A percentile compares a stretch with the other conserved stretches of the same genome.
Conservation (phyloP, 2,329 filamentous ascomycete genomes). For the Acarospora socialis region DNA sequence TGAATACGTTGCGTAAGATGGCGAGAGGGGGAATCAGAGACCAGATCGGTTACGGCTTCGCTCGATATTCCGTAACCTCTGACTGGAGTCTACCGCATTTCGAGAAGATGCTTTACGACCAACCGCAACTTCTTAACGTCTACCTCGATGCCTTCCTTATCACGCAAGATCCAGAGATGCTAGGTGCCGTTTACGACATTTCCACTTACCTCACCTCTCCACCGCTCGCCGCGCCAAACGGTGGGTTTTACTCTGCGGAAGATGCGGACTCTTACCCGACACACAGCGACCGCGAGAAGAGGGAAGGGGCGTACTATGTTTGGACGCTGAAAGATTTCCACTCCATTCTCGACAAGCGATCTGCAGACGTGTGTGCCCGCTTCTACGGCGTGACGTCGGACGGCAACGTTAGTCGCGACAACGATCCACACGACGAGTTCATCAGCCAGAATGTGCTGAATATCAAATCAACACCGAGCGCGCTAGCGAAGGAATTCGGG, state of each 20-base stretch:
- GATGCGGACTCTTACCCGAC: conserved; percentile 73
- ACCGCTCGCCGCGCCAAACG: conserved; percentile 51
- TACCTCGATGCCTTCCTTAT: conserved; percentile 77
- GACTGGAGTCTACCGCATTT: conserved; percentile 95
- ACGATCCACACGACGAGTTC: conserved; percentile 87
- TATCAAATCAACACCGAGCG: conserved; percentile 50
- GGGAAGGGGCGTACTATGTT: conserved; percentile 85
- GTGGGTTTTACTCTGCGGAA: conserved; percentile 77
- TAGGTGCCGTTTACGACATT: conserved; percentile 66
- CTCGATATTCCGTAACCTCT: conserved; percentile 74
- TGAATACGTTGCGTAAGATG: conserved; percentile 70
- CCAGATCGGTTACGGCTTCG: conserved; percentile 63
- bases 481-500: conserved; percentile 61
- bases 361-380: conserved; percentile 59
- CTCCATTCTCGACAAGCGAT: conserved; percentile 52
- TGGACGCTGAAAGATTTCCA: conserved; percentile 86
- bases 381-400: conserved; percentile 75
- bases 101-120: conserved; percentile 93
- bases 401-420: conserved; percentile 69
- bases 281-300: conserved; percentile 63
- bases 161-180: conserved; percentile 53
- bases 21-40: conserved; percentile 57
- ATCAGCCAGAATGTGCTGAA: conserved; percentile 83
- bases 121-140: conserved; percentile 67
- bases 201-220: conserved; percentile 68